phyloP scores from a whole-genome alignment of 2,329 filamentous ascomycete genomes.

The Scedosporium boydii region DNA sequence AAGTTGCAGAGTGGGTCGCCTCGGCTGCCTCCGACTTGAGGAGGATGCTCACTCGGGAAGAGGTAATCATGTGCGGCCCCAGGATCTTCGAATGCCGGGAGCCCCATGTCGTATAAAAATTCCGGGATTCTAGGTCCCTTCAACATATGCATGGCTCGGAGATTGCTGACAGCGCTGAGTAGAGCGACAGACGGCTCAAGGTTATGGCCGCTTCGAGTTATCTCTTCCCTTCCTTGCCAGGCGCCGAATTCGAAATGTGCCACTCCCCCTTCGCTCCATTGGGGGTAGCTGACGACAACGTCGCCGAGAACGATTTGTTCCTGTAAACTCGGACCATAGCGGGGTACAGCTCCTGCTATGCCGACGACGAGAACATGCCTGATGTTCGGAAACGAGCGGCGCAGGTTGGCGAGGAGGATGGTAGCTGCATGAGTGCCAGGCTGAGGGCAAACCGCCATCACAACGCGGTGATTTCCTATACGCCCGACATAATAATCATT shows the following conservation, averaged over 20 bases:
- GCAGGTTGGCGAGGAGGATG: not conserved
- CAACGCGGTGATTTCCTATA: not conserved
- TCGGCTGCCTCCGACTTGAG: not conserved
- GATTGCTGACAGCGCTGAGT: not conserved
- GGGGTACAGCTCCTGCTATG: not conserved
- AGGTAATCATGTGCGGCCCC: not conserved
- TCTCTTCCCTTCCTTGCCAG: no score
- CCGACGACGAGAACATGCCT: not conserved
- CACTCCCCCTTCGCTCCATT: not conserved
- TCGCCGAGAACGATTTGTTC: not conserved
- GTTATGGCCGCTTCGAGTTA: not conserved
- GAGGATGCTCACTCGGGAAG: not conserved
- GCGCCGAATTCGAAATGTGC: not conserved
- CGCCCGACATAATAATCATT: not conserved
- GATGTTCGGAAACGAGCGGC: not conserved
- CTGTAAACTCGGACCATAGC: not conserved
- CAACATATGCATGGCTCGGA: not conserved
- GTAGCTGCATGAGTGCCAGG: not conserved
- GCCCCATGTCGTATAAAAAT: not conserved
- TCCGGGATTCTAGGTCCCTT: not conserved
- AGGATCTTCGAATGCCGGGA: not conserved
- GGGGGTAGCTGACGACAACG: not conserved
- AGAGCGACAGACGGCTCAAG: not conserved
- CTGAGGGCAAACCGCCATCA: not conserved
- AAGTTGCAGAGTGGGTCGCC: constrained; percentile 1